These are phyloP conservation scores for Naganishia friedmannii DNA, from an alignment of 768 basidiomycete genomes.

Conservation along the genomic window DNA sequence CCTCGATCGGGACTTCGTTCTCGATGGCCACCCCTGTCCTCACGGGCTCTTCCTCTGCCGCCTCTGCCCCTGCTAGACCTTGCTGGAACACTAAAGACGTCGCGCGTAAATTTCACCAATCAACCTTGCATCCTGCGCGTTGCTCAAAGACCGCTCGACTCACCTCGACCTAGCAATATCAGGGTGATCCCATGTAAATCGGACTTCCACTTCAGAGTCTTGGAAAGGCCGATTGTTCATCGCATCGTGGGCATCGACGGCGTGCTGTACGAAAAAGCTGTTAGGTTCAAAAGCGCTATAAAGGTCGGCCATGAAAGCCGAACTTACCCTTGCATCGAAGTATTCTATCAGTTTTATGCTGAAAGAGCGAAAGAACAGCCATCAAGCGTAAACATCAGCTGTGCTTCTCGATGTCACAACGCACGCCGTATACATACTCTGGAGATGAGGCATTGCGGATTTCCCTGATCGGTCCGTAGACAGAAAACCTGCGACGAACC, in stretches of 20 bases:
- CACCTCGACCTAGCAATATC: conserved; percentile 18
- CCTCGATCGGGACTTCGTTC: conserved; percentile 4
- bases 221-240: conserved; percentile 73
- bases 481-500: conserved; percentile 75
- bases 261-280: not conserved
- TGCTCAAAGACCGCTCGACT: not conserved
- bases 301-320: not conserved
- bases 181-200: conserved; percentile 75
- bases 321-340: conserved; percentile 76
- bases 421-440: conserved; percentile 46
- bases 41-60: conserved; percentile 49
- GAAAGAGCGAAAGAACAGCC: not conserved
- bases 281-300: not conserved
- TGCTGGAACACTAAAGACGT: not conserved
- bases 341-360: conserved; percentile 92
- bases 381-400: not conserved
- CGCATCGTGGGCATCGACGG: conserved; percentile 56
- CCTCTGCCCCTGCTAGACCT: conserved; percentile 19
- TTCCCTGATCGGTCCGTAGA: conserved; percentile 84
- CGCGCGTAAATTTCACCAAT: conserved; percentile 1
- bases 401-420: too few species aligned
- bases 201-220: conserved; percentile 84
- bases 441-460: conserved; percentile 57
- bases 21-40: conserved; percentile 39
- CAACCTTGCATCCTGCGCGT: too few species aligned